A percentile compares a stretch with the other conserved stretches of the same genome.
Evolutionary conservation across 179 eudicot genomes (phyloP).

Genomic region (Corrigiola litoralis): DNA sequence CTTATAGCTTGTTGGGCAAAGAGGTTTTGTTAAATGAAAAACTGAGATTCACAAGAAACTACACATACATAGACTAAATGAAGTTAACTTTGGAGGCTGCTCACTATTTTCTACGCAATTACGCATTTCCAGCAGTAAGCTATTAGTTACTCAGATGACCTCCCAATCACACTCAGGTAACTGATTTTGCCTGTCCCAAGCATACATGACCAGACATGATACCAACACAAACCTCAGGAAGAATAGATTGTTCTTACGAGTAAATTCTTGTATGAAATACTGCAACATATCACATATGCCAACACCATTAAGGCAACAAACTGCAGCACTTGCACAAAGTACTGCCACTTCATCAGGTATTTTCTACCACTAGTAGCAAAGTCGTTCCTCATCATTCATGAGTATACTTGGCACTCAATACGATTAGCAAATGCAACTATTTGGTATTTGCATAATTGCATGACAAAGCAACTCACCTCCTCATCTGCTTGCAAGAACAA

Average conservation of each 20-base stretch:
- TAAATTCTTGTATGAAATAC: background rate
- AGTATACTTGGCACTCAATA: background rate
- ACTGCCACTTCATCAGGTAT: background rate
- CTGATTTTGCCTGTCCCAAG: background rate
- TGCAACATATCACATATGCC: background rate
- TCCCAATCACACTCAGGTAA: background rate
- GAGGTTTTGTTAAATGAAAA: no score
- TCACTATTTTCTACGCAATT: background rate
- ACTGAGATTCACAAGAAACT: no score
- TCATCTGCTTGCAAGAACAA: conserved; percentile 92
- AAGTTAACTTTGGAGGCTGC: background rate
- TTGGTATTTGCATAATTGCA: background rate
- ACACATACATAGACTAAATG: background rate
- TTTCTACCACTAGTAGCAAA: background rate
- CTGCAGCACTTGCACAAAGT: background rate
- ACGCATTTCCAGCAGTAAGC: background rate
- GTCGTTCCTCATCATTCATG: background rate
- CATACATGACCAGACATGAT: background rate
- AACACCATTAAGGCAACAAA: background rate
- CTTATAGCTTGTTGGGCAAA: no score
- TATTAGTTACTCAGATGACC: background rate
- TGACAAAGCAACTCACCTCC: conserved; percentile 50
- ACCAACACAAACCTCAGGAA: background rate
- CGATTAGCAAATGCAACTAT: background rate
- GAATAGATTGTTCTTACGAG: background rate